Conservation (phyloP, 805 yeast genomes). For the Ascoidea tarda region DNA sequence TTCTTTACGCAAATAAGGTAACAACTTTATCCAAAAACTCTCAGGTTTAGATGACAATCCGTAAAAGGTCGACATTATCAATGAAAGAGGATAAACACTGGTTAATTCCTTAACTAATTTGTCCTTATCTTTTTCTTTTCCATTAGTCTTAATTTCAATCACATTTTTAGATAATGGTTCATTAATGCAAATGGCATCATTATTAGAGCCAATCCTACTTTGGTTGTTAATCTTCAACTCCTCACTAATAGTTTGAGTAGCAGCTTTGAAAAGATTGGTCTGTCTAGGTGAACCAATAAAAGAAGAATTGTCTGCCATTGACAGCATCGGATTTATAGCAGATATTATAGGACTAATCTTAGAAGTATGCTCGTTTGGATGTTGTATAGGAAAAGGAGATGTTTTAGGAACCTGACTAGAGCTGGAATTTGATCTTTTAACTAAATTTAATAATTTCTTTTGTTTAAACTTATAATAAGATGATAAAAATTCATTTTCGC, state of each 20-base stretch:
- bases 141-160: no score
- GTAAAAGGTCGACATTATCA: slow-evolving; percentile 49
- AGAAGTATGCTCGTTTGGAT: background rate
- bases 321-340: background rate
- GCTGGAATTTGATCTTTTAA: slow-evolving; percentile 1
- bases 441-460: slow-evolving; percentile 14
- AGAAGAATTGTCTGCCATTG: slow-evolving; percentile 3
- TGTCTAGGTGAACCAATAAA: slow-evolving; percentile 14
- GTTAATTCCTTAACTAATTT: background rate
- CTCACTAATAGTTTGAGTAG: slow-evolving; percentile 7
- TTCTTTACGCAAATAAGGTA: slow-evolving; percentile 36
- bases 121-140: background rate
- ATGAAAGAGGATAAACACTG: slow-evolving; percentile 22
- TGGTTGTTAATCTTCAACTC: background rate
- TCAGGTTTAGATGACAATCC: slow-evolving; percentile 37
- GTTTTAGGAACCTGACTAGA: slow-evolving; percentile 1
- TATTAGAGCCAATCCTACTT: no score
- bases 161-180: background rate
- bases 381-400: background rate
- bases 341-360: background rate
- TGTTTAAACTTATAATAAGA: slow-evolving; percentile 33
- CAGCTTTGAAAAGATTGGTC: slow-evolving; percentile 16
- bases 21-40: slow-evolving; percentile 44
- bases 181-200: background rate
- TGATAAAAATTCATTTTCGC: slow-evolving; percentile 78